Evolutionary conservation across 139 green algal genomes (phyloP).

Genomic region (Astrephomene gubernaculifera): DNA sequence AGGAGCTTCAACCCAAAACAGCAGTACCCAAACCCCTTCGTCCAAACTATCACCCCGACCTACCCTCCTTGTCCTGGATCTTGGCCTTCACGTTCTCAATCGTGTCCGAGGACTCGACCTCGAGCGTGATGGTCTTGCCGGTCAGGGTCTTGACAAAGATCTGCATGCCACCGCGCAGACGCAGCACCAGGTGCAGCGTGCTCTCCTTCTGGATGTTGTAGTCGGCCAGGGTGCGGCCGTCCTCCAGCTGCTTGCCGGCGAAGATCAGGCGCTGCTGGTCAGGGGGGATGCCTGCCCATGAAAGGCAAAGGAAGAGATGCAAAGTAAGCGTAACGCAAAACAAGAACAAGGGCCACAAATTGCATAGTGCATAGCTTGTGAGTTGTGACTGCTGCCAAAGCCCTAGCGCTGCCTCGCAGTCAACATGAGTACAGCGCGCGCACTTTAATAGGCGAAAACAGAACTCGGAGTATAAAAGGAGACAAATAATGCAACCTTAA

Average conservation of each 20-base stretch:
- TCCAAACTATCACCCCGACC: background rate
- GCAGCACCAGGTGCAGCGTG: conserved; percentile 82
- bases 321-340: background rate
- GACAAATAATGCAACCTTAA: too few relatives aligned
- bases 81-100: conserved; percentile 96
- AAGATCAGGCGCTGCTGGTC: conserved; percentile 99
- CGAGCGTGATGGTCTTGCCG: conserved; percentile 82
- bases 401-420: too few relatives aligned
- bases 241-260: conserved; percentile 98
- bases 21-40: too few relatives aligned
- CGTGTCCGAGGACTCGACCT: conserved; percentile 83
- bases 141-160: conserved; percentile 96
- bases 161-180: conserved; percentile 85
- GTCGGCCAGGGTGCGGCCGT: conserved; percentile 95
- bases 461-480: too few relatives aligned
- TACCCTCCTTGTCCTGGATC: conserved; percentile 96
- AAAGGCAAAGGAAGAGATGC: background rate
- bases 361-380: too few relatives aligned
- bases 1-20: background rate
- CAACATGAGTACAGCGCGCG: too few relatives aligned
- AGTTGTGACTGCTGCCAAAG: too few relatives aligned
- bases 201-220: conserved; percentile 99
- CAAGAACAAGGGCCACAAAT: conserved; percentile 85
- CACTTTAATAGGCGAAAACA: too few relatives aligned
- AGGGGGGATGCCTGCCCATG: conserved; percentile 89